These are phyloP conservation scores for Gossypium rotundifolium DNA, from an alignment of 345 rosid genomes.

Conservation along the genomic window DNA sequence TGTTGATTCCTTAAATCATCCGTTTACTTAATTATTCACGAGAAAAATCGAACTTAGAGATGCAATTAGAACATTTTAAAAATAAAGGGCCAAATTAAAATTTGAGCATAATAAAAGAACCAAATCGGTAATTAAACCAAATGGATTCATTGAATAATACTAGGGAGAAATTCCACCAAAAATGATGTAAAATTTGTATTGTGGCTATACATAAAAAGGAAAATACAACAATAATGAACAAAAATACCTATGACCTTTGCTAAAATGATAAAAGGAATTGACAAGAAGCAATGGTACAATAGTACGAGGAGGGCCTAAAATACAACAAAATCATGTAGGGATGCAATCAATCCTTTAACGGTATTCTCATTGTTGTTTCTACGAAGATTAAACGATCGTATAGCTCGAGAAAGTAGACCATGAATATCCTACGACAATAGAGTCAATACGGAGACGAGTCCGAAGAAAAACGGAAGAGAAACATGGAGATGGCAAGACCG, in stretches of 20 bases:
- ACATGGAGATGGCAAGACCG: slow-evolving; percentile 8
- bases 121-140: too few species aligned
- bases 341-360: not conserved
- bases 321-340: too few species aligned
- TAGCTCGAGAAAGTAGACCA: slow-evolving; percentile 4
- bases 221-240: not conserved
- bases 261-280: not conserved
- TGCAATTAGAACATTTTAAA: too few species aligned
- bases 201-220: not conserved
- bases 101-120: too few species aligned
- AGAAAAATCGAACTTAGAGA: too few species aligned
- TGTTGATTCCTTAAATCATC: too few species aligned
- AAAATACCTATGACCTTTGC: not conserved
- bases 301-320: not conserved
- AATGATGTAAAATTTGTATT: not conserved
- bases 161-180: not conserved
- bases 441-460: slow-evolving; percentile 12
- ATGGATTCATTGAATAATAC: not conserved
- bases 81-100: too few species aligned
- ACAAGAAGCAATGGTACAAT: not conserved
- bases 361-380: slow-evolving; percentile 2
- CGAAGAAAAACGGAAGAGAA: slow-evolving; percentile 9
- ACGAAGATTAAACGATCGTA: not conserved
- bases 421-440: slow-evolving; percentile 18
- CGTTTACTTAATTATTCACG: too few species aligned